Base-by-base conservation (phyloP, 768 basidiomycete species). In the Serendipita indica region DNA sequence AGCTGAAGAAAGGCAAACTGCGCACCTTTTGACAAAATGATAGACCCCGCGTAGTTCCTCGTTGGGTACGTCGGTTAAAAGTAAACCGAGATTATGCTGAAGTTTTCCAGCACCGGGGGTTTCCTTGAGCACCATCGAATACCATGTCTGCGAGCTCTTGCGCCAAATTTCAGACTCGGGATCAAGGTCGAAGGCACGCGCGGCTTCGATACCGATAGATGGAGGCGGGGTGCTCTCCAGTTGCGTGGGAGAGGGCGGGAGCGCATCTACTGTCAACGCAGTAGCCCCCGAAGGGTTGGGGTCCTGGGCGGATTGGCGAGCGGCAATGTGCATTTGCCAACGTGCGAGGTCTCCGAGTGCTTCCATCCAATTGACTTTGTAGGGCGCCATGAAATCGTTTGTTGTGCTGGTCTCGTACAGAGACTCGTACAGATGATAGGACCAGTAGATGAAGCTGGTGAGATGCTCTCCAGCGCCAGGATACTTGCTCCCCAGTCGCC, bases 291-390 rank as follows among this genome's bases (percentile, higher is more conserved):
- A n/a, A 3, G 74, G 76, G 7, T 83, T 69, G 0, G 83, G 82
- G 58, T 81, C 25, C 76, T 3, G 74, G 62, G 0, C 82, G 84
- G 37, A 87, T 74, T 0, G 74, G 68, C 12, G 63, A 57, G 2
- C 75, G 73, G 89, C 87, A n/a, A 97, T 88, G 1, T 86, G 84
- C 88, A 96, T 94, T 56, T 87, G 80, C 69, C 97, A 98, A 33
- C 93, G 77, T 0, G 96, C 91, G 30, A 99, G 77, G 70, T 99
- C 96, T 22, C 96, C 96, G 14, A 99, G 81, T 2, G 93, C 90
- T 69, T 99, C 96, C 57, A 98, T 79, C 96, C 96, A 99, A 16
- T 84, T 83, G 1, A 79, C 73, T 60, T 83, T 81, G 74, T 90
- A 96, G 4, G 72, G 68, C 1, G 68, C 71, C 43, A 98, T 77